Evolutionary conservation across 495 filamentous ascomycete species (phyloP).

Genomic region (Penicillium canescens): DNA sequence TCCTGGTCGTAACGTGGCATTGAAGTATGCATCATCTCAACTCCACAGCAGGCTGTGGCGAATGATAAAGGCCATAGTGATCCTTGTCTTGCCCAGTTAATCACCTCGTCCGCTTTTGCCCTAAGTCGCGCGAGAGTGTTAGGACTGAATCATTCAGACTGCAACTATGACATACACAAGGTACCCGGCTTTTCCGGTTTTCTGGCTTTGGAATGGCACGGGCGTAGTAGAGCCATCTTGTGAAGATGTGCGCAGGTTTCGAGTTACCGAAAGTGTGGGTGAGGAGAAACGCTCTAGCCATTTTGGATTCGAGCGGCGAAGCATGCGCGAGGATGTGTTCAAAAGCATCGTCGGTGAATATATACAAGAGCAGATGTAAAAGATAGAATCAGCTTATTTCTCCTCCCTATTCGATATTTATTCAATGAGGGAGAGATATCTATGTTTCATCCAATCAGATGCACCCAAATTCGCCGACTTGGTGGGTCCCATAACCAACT

Average conservation of each 20-base stretch:
- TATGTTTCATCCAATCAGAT: conserved; percentile 6
- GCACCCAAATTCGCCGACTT: conserved; percentile 17
- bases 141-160: not conserved
- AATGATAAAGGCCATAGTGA: conserved; percentile 95
- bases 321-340: not conserved
- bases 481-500: conserved; percentile 8
- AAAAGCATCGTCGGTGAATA: not conserved
- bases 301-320: not conserved
- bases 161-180: conserved; percentile 2
- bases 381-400: not conserved
- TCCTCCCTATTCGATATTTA: not conserved
- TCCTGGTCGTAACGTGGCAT: conserved; percentile 94
- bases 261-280: not conserved
- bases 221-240: not conserved
- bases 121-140: conserved; percentile 37
- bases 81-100: conserved; percentile 87
- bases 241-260: conserved; percentile 1
- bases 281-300: conserved; percentile 2
- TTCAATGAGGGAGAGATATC: not conserved
- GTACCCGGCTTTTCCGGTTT: conserved; percentile 8
- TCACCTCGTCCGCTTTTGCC: conserved; percentile 77
- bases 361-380: not conserved
- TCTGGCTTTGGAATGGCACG: not conserved
- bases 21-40: conserved; percentile 96
- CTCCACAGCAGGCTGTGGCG: conserved; percentile 86